Percentiles rank a stretch among this genome's conserved stretches.
Conservation (phyloP, 495 filamentous ascomycete species). For the Penicillium lagena region DNA sequence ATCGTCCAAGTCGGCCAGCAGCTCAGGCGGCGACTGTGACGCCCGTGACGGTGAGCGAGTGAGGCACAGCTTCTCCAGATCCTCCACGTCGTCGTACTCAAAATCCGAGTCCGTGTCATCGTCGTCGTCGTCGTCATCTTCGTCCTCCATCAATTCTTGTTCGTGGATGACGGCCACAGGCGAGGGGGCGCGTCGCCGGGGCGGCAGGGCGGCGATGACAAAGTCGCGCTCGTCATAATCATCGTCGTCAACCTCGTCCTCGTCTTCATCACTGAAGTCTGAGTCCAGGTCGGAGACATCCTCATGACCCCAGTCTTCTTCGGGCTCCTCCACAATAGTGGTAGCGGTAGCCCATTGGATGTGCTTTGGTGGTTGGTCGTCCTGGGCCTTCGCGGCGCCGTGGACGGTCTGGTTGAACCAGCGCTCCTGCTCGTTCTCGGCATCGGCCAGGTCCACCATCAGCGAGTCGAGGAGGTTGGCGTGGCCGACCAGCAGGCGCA, state of each 20-base stretch:
- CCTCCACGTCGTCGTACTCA: conserved; percentile 63
- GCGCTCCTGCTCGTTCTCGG: conserved; percentile 90
- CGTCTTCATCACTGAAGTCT: conserved; percentile 55
- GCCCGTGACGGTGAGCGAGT: conserved; percentile 63
- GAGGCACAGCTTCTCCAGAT: conserved; percentile 60
- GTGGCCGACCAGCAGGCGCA: conserved; percentile 89
- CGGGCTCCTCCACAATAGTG: conserved; percentile 59
- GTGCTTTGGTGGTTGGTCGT: conserved; percentile 53
- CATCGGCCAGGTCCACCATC: conserved; percentile 91
- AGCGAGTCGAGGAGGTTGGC: conserved; percentile 95
- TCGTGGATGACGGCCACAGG: conserved; percentile 31
- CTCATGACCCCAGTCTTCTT: conserved; percentile 64
- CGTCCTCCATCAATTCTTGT: conserved; percentile 40
- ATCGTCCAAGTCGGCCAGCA: conserved; percentile 59
- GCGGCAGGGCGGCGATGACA: conserved; percentile 27
- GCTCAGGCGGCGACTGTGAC: conserved; percentile 64
- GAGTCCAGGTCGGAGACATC: conserved; percentile 50
- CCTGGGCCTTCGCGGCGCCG: conserved; percentile 54
- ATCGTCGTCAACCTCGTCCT: conserved; percentile 48
- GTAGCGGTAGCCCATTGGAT: conserved; percentile 87
- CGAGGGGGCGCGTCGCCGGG: conserved; percentile 33
- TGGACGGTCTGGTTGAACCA: conserved; percentile 97
- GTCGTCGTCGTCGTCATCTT: conserved; percentile 47
- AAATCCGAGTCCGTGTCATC: conserved; percentile 43
- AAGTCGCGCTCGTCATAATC: conserved; percentile 45